These are phyloP conservation scores for Niveomyces coronatus DNA, from an alignment of 2,329 filamentous ascomycete genomes.

Conservation along the genomic window DNA sequence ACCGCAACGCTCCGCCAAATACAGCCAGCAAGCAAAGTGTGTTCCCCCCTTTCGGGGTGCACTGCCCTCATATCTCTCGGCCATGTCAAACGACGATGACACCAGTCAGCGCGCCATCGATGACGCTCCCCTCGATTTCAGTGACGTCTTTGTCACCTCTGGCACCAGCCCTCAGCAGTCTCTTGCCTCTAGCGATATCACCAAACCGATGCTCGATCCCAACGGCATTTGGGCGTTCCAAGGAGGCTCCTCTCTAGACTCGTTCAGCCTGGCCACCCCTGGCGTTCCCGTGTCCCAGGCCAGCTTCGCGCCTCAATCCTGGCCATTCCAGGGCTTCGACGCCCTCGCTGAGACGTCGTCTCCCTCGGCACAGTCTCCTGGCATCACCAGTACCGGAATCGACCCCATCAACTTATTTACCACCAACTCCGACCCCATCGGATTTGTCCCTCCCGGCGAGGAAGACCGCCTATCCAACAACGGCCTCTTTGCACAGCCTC, in stretches of 20 bases:
- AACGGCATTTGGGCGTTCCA: constrained; percentile 35
- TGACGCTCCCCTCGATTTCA: constrained; percentile 29
- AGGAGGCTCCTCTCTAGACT: constrained; percentile 37
- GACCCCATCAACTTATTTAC: constrained; percentile 16
- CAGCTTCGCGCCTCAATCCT: constrained; percentile 24
- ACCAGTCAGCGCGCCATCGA: constrained; percentile 35
- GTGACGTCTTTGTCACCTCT: constrained; percentile 20
- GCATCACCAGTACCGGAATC: constrained; percentile 23
- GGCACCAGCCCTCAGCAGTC: constrained; percentile 23
- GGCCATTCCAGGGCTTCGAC: constrained; percentile 25
- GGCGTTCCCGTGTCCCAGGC: constrained; percentile 24
- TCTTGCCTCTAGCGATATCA: constrained; percentile 21
- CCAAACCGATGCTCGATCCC: constrained; percentile 22
- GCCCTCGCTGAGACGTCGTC: constrained; percentile 16
- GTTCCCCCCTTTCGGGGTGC: not conserved
- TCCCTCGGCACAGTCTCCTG: constrained; percentile 12
- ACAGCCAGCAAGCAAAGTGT: not conserved
- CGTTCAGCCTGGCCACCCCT: constrained; percentile 28
- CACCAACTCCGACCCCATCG: constrained; percentile 18
- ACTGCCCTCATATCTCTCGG: constrained; percentile 2
- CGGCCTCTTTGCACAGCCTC: constrained; percentile 1
- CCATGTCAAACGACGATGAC: constrained; percentile 31
- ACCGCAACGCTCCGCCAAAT: too few species aligned
- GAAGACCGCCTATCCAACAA: constrained; percentile 14
- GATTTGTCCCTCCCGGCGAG: constrained; percentile 19